Evolutionary conservation across 2,329 filamentous ascomycete genomes (phyloP).

Genomic region (Ramularia endophylla): DNA sequence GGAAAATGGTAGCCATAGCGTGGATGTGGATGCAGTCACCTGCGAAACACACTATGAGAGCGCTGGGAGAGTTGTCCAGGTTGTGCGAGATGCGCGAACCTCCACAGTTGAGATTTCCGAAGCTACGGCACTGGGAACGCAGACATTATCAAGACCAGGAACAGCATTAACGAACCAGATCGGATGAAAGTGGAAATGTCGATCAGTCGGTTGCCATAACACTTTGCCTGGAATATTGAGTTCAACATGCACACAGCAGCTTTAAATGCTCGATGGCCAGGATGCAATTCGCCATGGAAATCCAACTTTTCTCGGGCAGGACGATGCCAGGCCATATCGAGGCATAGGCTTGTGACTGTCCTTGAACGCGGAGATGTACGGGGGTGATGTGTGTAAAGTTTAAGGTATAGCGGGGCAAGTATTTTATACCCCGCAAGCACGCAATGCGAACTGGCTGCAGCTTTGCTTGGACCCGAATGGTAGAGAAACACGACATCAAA

Average conservation of each 20-base stretch:
- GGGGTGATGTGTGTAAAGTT: no score
- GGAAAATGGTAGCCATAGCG: constrained; percentile 18
- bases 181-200: not conserved
- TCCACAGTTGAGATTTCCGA: constrained; percentile 14
- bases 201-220: no score
- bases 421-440: no score
- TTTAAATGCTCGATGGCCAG: no score
- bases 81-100: constrained; percentile 34
- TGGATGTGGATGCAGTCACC: constrained; percentile 33
- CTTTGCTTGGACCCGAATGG: no score
- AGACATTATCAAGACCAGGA: constrained; percentile 12
- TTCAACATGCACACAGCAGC: no score
- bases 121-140: not conserved
- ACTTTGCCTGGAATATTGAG: no score
- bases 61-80: constrained; percentile 68
- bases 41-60: constrained; percentile 80
- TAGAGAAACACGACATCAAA: not conserved
- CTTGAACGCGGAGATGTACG: no score
- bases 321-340: not conserved
- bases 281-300: no score
- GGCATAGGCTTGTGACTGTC: no score
- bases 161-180: constrained; percentile 11
- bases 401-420: no score
- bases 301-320: not conserved
- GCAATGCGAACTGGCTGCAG: no score